Percentiles rank a stretch among this genome's conserved stretches.
phyloP scores from a whole-genome alignment of 2,329 filamentous ascomycete species.

The Teratosphaeria nubilosa region DNA sequence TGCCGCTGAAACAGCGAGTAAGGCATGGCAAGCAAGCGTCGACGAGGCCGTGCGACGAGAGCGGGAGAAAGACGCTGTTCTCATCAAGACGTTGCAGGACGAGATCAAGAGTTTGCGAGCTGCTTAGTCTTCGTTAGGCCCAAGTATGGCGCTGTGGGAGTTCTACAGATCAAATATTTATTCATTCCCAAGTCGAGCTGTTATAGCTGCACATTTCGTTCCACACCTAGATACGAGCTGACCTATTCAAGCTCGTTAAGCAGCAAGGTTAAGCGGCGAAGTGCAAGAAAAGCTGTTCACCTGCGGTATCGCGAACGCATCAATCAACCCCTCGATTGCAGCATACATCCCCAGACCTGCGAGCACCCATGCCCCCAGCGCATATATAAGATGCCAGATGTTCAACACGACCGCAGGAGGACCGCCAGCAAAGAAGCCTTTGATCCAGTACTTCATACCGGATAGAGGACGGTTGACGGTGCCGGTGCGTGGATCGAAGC shows the following conservation, averaged over 20 bases:
- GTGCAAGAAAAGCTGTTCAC: slow-evolving; percentile 8
- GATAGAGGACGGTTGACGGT: slow-evolving; percentile 23
- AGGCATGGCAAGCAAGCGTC: slow-evolving; percentile 12
- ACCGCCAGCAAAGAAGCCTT: slow-evolving; percentile 29
- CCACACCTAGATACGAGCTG: not conserved
- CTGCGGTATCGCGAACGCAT: slow-evolving; percentile 19
- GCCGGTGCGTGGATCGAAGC: slow-evolving; percentile 35
- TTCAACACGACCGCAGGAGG: slow-evolving; percentile 13
- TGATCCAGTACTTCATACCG: slow-evolving; percentile 30
- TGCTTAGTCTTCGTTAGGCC: not conserved
- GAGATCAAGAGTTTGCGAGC: slow-evolving; percentile 3
- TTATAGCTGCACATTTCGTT: not conserved
- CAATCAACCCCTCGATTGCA: slow-evolving; percentile 28
- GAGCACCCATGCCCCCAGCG: slow-evolving; percentile 28
- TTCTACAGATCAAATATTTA: not conserved
- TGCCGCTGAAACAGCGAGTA: slow-evolving; percentile 8
- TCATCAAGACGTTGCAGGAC: slow-evolving; percentile 7
- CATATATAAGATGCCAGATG: slow-evolving; percentile 28
- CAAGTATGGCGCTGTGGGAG: not conserved
- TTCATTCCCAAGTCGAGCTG: no score
- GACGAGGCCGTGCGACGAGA: slow-evolving; percentile 16
- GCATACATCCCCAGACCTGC: slow-evolving; percentile 32
- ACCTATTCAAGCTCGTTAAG: not conserved
- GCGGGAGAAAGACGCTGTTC: slow-evolving; percentile 11
- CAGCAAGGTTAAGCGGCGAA: slow-evolving; percentile 7